These are phyloP conservation scores for Nosema bombycis DNA, from an alignment of 371 early-diverging fungal genomes.

Conservation along the genomic window DNA sequence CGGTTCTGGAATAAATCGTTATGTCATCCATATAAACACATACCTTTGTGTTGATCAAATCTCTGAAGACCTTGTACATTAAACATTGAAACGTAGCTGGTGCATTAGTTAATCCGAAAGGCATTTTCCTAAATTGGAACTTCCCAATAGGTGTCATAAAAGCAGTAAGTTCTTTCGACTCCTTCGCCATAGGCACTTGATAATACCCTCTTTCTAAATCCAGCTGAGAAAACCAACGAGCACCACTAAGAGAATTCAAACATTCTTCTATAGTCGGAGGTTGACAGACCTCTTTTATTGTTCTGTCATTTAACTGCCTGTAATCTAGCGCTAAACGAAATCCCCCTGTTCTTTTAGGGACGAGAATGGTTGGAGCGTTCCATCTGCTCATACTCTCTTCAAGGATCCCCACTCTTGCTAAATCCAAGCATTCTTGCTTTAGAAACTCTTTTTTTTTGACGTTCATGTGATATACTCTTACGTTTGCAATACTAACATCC, in stretches of 20 bases:
- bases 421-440: neutral
- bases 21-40: neutral
- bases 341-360: slow-evolving; percentile 60
- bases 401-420: slow-evolving; percentile 35
- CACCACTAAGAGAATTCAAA: neutral
- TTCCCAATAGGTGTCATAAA: slow-evolving; percentile 60
- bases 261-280: neutral
- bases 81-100: slow-evolving; percentile 54
- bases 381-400: neutral
- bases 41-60: slow-evolving; percentile 2
- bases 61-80: slow-evolving; percentile 63
- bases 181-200: neutral
- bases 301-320: slow-evolving; percentile 63
- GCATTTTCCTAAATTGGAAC: slow-evolving; percentile 67
- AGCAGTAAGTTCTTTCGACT: neutral
- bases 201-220: neutral
- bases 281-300: slow-evolving; percentile 26
- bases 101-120: slow-evolving; percentile 66
- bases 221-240: neutral
- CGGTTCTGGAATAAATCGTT: neutral
- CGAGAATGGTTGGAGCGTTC: slow-evolving; percentile 1
- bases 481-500: neutral
- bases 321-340: slow-evolving; percentile 64
- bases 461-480: neutral
- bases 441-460: neutral